Conservation (phyloP, 176 grass and related monocot species). For the Musa beccarii region DNA sequence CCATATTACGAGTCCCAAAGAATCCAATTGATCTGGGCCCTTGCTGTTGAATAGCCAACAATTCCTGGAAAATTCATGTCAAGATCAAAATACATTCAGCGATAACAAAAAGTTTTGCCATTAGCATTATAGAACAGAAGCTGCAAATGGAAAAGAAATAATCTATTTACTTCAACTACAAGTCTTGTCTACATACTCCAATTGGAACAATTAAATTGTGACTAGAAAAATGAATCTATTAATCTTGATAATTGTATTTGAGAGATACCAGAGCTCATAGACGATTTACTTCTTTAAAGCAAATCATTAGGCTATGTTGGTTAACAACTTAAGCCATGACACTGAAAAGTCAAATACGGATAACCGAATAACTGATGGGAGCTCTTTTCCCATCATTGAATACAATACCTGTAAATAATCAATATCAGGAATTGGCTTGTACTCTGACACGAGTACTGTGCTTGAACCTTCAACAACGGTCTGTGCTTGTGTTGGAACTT, state of each 20-base stretch:
- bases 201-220: background rate
- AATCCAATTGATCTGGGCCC: constrained; percentile 89
- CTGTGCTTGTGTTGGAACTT: constrained; percentile 66
- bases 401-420: constrained; percentile 80
- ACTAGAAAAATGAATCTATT: too few relatives aligned
- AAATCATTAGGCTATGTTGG: too few relatives aligned
- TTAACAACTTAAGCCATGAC: too few relatives aligned
- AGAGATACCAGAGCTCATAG: too few relatives aligned
- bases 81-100: background rate
- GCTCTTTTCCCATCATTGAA: background rate
- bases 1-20: constrained; percentile 98
- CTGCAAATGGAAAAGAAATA: too few relatives aligned
- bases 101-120: background rate
- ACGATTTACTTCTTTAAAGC: too few relatives aligned
- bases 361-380: background rate
- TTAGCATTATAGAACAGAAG: background rate
- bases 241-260: too few relatives aligned
- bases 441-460: constrained; percentile 49
- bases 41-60: constrained; percentile 97
- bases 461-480: constrained; percentile 52
- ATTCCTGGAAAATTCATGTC: constrained; percentile 40
- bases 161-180: too few relatives aligned
- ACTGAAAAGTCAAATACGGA: background rate
- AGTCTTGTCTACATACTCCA: background rate
- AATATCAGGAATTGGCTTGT: constrained; percentile 74